phyloP scores from a whole-genome alignment of 805 yeast species.

The Ogataea trehalophila region DNA sequence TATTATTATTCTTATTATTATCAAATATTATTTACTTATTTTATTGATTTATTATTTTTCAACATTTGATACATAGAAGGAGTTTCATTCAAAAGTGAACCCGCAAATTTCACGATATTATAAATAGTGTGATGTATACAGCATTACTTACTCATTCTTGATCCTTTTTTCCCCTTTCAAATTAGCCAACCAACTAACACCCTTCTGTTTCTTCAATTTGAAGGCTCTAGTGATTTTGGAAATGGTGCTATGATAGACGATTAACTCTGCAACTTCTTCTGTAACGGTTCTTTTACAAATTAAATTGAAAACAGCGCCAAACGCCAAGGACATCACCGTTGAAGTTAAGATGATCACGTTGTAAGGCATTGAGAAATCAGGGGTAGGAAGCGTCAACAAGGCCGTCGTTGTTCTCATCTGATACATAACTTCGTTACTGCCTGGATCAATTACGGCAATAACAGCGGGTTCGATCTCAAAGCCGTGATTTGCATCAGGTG shows the following conservation, averaged over 20 bases:
- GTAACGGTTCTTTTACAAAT: conserved; percentile 70
- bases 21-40: too few relatives aligned
- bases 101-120: too few relatives aligned
- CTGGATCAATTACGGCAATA: conserved; percentile 44
- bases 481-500: conserved; percentile 99
- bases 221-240: not conserved
- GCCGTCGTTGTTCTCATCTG: conserved; percentile 80
- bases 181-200: not conserved
- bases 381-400: conserved; percentile 84
- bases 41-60: too few relatives aligned
- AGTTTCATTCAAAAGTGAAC: too few relatives aligned
- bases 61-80: too few relatives aligned
- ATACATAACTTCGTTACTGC: conserved; percentile 29
- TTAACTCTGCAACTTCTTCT: conserved; percentile 58
- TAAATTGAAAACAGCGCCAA: conserved; percentile 81
- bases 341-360: conserved; percentile 92
- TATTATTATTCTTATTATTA: too few relatives aligned
- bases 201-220: too few relatives aligned
- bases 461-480: conserved; percentile 92
- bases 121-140: not conserved
- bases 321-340: conserved; percentile 87
- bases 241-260: conserved; percentile 7
- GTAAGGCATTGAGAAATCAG: conserved; percentile 98
- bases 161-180: not conserved
- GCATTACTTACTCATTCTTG: not conserved